Base-by-base conservation (phyloP, 176 grass and related monocot genomes). In the Pharus latifolius region DNA sequence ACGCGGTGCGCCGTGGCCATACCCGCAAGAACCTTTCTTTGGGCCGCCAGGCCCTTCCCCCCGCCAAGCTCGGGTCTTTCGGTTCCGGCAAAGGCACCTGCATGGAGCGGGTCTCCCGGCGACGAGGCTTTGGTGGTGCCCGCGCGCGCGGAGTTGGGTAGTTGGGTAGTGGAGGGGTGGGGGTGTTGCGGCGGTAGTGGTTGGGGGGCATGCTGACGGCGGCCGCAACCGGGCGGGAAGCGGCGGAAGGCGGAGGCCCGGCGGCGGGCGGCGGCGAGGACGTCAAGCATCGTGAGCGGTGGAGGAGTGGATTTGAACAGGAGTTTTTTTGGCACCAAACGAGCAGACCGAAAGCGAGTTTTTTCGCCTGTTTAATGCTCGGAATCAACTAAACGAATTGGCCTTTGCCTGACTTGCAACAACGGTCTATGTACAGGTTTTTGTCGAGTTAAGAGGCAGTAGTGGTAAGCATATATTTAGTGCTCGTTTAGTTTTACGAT, bases 211-310 rank as follows among this genome's bases (percentile, higher is more conserved):
- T 66, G 23, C 26, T 3, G 52, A 20, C 1, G 60, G 61, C 82
- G 75, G 45, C 68, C 61, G 53, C 75, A 84, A 12, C 75, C 61
- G 34, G 27, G 75, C 3, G 68, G 68, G 52, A 53, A 79, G 52
- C 82, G 44, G 22, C 75, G 82, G 60, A 84, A 2, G 75, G 82
- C 75, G 44, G 52, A 60, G 52, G 34, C 15, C 34, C 15, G 26
- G 56, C 54, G 52, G 60, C 52, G 67, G 41, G 27, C 52, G 13
- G 12, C 61, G 33, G 26, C 42, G 9, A 47, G 14, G 65, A 49
- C 33, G 10, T 32, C 32, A 19, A 37, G 54, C 70, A 73, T 73
- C 70, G 13, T 12, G 70, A 22, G 5, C 24, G 70, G 3, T 51
- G 2, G 17, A 8, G 10, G 4, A 23, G 49, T 23, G 56, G 17